These are phyloP conservation scores for Tetrahymena thermophila DNA, from an alignment of 73 alveolate genomes.

Conservation along the genomic window DNA sequence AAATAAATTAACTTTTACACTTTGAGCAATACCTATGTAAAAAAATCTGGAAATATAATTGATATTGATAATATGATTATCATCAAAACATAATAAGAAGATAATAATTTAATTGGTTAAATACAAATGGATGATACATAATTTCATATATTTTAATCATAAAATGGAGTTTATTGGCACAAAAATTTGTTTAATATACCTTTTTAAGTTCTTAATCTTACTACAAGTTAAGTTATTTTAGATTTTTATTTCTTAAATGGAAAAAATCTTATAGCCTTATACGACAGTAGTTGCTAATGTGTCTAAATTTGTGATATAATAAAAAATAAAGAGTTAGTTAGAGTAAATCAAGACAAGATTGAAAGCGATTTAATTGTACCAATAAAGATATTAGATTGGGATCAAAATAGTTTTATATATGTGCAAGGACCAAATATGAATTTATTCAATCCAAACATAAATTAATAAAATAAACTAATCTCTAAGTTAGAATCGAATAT, in stretches of 20 bases:
- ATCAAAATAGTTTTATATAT: too few species aligned
- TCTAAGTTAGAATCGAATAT: background rate
- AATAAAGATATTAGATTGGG: background rate
- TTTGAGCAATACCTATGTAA: background rate
- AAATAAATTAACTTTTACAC: too few species aligned
- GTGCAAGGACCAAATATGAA: background rate
- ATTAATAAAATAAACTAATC: too few species aligned
- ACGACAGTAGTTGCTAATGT: background rate
- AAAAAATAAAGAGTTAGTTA: too few species aligned
- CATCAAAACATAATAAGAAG: background rate
- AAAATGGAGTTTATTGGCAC: background rate
- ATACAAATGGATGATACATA: background rate
- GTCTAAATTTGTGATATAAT: background rate
- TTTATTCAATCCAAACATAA: background rate
- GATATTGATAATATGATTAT: background rate
- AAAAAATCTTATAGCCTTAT: background rate
- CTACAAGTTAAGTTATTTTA: background rate
- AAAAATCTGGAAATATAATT: background rate
- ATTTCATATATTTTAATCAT: background rate
- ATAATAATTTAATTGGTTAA: background rate
- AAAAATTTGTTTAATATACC: background rate
- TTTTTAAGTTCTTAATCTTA: background rate
- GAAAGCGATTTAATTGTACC: background rate
- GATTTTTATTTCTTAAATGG: background rate
- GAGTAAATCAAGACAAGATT: too few species aligned